Conservation (phyloP, 176 grass and related monocot species). For the Carex kokanica region DNA sequence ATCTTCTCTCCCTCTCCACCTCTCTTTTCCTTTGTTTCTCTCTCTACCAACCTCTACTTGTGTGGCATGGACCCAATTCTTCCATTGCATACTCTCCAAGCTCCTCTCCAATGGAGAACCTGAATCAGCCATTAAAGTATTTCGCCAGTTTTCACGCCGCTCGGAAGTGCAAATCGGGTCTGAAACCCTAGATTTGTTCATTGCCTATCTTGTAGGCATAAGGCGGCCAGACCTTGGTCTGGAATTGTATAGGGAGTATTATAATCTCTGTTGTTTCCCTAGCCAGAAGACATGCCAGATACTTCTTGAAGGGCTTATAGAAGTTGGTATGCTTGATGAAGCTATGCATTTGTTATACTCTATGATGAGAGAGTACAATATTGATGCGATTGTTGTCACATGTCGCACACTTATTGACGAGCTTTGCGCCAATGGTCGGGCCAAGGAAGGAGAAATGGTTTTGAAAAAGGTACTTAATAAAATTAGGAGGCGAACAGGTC, state of each 20-base stretch:
- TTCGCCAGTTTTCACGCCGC: conserved; percentile 34
- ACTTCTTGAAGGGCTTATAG: too few species aligned
- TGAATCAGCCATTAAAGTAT: conserved; percentile 33
- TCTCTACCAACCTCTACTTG: conserved; percentile 44
- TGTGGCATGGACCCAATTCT: conserved; percentile 63
- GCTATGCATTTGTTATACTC: too few species aligned
- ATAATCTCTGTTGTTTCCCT: too few species aligned
- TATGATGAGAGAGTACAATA: too few species aligned
- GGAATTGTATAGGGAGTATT: conserved; percentile 47
- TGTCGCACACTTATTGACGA: too few species aligned
- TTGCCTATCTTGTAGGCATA: conserved; percentile 26
- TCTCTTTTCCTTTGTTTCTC: conserved; percentile 38
- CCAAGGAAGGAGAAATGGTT: too few species aligned
- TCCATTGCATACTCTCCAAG: conserved; percentile 54
- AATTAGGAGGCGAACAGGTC: too few species aligned
- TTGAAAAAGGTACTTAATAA: too few species aligned
- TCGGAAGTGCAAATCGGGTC: conserved; percentile 38
- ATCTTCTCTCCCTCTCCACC: conserved; percentile 25
- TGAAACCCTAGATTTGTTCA: conserved; percentile 48
- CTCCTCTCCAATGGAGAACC: conserved; percentile 37
- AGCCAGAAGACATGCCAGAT: too few species aligned
- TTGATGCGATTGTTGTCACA: too few species aligned
- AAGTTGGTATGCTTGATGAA: too few species aligned
- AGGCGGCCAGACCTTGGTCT: conserved; percentile 47
- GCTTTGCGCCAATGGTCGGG: too few species aligned